These are phyloP conservation scores for Calocybe gangraenosa DNA, from an alignment of 768 basidiomycete genomes.

Conservation along the genomic window DNA sequence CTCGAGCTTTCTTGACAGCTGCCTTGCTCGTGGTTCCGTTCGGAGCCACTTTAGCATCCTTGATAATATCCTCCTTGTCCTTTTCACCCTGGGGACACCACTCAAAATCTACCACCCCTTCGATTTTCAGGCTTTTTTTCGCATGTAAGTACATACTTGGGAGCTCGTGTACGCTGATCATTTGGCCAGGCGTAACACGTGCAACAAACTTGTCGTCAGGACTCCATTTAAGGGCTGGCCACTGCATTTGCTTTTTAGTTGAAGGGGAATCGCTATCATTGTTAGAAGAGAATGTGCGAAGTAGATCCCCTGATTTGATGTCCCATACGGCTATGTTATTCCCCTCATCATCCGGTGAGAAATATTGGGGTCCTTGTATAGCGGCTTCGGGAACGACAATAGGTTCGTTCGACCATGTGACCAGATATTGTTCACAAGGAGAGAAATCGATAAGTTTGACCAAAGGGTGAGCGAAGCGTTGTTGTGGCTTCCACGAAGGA, in stretches of 20 bases:
- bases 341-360: conserved; percentile 93
- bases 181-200: conserved; percentile 81
- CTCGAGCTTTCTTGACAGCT: conserved; percentile 59
- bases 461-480: conserved; percentile 91
- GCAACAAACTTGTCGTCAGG: conserved; percentile 94
- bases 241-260: conserved; percentile 80
- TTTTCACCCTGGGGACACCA: conserved; percentile 95
- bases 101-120: conserved; percentile 96
- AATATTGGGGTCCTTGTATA: conserved; percentile 77
- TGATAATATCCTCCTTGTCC: conserved; percentile 72
- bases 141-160: conserved; percentile 92
- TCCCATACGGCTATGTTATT: conserved; percentile 99
- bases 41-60: conserved; percentile 33
- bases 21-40: conserved; percentile 35
- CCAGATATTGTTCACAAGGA: conserved; percentile 92
- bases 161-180: conserved; percentile 95
- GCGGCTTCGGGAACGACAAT: conserved; percentile 82
- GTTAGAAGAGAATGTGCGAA: conserved; percentile 82
- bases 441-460: conserved; percentile 97
- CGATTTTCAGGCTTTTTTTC: conserved; percentile 96
- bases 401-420: conserved; percentile 96
- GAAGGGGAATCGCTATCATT: conserved; percentile 54
- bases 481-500: conserved; percentile 80
- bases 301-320: conserved; percentile 85
- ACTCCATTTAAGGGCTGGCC: conserved; percentile 98